Percentiles rank a stretch among this genome's conserved stretches.
Conservation (phyloP, 345 rosid genomes). For the Lumnitzera littorea region DNA sequence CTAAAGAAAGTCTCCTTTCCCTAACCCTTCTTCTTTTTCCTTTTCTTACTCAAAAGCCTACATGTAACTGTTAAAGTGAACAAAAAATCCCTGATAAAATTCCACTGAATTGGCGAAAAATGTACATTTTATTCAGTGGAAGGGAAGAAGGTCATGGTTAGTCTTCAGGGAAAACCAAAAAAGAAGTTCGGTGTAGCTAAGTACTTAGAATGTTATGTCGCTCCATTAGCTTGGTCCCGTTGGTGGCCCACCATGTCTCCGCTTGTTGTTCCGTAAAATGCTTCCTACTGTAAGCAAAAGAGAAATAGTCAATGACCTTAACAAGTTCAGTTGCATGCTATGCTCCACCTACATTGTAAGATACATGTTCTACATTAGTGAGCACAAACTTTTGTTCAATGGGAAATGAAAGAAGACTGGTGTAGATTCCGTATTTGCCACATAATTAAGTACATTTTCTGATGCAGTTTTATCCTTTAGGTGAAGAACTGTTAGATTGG, state of each 20-base stretch:
- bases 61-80: conserved; percentile 4
- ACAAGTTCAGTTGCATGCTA: no score
- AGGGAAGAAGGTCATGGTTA: conserved; percentile 14
- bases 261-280: conserved; percentile 70
- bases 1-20: no score
- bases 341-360: no score
- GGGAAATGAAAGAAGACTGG: no score
- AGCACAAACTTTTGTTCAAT: no score
- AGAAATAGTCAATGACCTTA: not conserved
- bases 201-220: conserved; percentile 35
- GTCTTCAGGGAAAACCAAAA: not conserved
- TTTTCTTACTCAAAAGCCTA: not conserved
- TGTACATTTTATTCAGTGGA: conserved; percentile 30
- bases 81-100: conserved; percentile 13
- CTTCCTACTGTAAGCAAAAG: conserved; percentile 45
- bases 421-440: no score
- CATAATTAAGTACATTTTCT: no score
- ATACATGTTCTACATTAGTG: not conserved
- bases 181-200: conserved; percentile 6
- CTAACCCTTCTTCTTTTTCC: not conserved
- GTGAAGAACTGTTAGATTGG: no score
- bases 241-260: conserved; percentile 88
- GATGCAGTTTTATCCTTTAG: no score
- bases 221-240: conserved; percentile 54
- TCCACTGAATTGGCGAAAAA: conserved; percentile 15